Percentiles rank a stretch among this genome's conserved stretches.
Evolutionary conservation across 1,284 basidiomycete species (phyloP).

Genomic region (Ceratobasidium sp.): DNA sequence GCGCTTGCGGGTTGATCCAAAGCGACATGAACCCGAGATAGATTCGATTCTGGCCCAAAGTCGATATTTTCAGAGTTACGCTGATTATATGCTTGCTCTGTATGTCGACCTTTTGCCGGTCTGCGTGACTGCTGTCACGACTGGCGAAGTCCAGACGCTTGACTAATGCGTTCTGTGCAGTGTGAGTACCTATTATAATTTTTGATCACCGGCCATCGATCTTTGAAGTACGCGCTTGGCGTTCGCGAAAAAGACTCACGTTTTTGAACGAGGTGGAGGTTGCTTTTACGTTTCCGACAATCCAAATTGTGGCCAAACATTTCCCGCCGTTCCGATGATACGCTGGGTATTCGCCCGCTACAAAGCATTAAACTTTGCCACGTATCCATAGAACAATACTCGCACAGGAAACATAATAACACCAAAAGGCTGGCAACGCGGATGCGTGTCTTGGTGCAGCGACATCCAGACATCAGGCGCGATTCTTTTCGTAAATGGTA

Average conservation of each 20-base stretch:
- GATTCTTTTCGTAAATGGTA: too few relatives aligned
- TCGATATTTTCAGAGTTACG: neutral
- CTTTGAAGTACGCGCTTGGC: constrained; percentile 4
- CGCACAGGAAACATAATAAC: too few relatives aligned
- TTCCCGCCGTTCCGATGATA: neutral
- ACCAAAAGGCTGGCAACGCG: too few relatives aligned
- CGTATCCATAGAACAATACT: too few relatives aligned
- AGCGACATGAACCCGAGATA: too few relatives aligned
- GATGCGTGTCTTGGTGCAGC: too few relatives aligned
- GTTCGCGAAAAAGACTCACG: neutral
- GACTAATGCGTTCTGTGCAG: constrained; percentile 4
- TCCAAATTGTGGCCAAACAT: neutral
- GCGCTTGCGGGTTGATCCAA: constrained; percentile 26
- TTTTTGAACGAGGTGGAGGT: neutral
- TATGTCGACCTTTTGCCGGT: neutral
- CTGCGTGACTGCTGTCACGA: constrained; percentile 9
- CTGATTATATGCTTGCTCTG: neutral
- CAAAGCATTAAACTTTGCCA: too few relatives aligned
- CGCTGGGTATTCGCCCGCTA: too few relatives aligned
- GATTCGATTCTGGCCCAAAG: neutral
- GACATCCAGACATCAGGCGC: too few relatives aligned
- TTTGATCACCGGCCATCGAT: constrained; percentile 29
- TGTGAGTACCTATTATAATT: neutral
- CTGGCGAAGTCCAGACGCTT: neutral
- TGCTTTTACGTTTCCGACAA: neutral